phyloP scores from a whole-genome alignment of 2,329 filamentous ascomycete species.

The Fusarium odoratissimum region DNA sequence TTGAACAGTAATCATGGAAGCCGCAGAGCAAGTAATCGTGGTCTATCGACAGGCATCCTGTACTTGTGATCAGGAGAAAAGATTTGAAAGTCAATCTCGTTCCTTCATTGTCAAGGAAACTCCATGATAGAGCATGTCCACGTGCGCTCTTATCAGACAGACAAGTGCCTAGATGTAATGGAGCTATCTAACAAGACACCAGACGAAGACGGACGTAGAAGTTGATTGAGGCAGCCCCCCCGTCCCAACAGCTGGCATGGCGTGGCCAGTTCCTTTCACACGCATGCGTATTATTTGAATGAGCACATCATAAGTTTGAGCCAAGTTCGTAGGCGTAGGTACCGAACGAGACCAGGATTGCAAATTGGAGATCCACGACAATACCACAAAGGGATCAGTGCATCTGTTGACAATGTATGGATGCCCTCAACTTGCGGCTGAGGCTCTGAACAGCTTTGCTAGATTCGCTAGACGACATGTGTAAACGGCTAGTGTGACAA shows the following conservation, averaged over 20 bases:
- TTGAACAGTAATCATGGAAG: not conserved
- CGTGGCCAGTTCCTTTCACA: not conserved
- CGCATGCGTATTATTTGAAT: not conserved
- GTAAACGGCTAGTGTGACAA: conserved; percentile 40
- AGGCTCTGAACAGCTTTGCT: conserved; percentile 9
- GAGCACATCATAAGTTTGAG: not conserved
- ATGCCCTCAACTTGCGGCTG: conserved; percentile 24
- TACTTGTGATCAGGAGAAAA: not conserved
- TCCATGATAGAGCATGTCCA: conserved; percentile 7
- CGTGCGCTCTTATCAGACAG: not conserved
- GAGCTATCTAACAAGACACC: not conserved
- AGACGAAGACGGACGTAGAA: not conserved
- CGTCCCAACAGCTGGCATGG: not conserved
- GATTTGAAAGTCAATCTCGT: conserved; percentile 14
- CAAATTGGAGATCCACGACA: conserved; percentile 25
- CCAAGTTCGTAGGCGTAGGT: not conserved
- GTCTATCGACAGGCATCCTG: not conserved
- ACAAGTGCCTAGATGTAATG: not conserved
- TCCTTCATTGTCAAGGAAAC: conserved; percentile 5
- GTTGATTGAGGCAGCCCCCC: not conserved
- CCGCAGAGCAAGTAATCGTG: not conserved
- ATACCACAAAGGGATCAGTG: conserved; percentile 23
- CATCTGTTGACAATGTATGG: conserved; percentile 27
- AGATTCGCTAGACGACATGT: not conserved
- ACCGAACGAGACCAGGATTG: conserved; percentile 3